Base-by-base conservation (phyloP, 805 yeast genomes). In the Kuraishia capsulata region DNA sequence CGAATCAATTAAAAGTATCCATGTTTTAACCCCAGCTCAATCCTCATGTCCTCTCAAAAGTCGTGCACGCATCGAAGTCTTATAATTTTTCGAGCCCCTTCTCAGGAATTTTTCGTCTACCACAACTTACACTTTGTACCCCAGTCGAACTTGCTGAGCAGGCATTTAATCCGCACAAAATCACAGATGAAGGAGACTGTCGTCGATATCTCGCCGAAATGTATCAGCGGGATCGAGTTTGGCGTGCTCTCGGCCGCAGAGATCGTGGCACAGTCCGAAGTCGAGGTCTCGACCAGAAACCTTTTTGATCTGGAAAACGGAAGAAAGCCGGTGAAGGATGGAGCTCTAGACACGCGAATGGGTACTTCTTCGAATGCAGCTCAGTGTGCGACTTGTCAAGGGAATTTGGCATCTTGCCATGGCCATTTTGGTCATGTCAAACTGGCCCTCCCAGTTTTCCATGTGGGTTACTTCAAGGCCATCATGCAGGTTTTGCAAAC, bases 391-490 rank as follows among this genome's bases (percentile, higher is more conserved):
- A 94, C 97, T 1, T 92, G 99, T 62, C 86, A 78, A 50, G 97
- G 97, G 3, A 78, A 78, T 48, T 64, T 92, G 46, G 95, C 96
- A 0, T 75, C 95, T 2, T 92, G 99, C 59, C 97, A 90, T 62
- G 99, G 99, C 42, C 99, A 92, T 64, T 92, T 92, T 58, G 99
- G 99, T 31, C 96, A 94, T 53, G 76, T 92, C 45, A 76, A 86
- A 51, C 70, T 92, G 38, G 96, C 97, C 0, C 66, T 92, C 33
- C 99, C 99, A 1, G 97, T 89, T 11, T 92, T 90, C 64, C 98
- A 92, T 54, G 92, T 92, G 35, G 99, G 99, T 16, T 92, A 89
- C 59, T 92, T 92, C 71, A 90, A 90, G 57, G 80, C 89, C 32
- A 83, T 87, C 18, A 83, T 92, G 46, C 82, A 78, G 53, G 88